Conservation (phyloP, 73 alveolate species). For the Symbiodinium natans region DNA sequence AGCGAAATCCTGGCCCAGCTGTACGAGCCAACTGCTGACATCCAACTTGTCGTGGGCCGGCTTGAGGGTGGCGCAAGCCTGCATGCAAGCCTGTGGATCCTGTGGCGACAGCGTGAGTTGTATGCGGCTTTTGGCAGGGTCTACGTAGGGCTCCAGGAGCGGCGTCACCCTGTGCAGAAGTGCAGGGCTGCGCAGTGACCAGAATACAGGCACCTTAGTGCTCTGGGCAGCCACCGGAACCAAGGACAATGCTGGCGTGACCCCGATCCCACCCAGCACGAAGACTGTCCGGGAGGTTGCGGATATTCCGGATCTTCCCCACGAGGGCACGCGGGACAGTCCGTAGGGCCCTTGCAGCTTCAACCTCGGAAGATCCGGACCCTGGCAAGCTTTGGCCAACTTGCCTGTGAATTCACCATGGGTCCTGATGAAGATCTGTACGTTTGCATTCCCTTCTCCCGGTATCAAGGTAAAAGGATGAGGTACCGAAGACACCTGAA, state of each 20-base stretch:
- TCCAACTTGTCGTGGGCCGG: background rate
- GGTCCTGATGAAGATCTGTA: conserved; percentile 29
- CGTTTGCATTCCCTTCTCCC: background rate
- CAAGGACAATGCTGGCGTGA: conserved; percentile 23
- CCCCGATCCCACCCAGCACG: conserved; percentile 42
- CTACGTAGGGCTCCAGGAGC: background rate
- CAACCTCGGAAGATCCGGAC: background rate
- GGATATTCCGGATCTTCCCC: too few species aligned
- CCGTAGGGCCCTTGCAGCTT: conserved; percentile 21
- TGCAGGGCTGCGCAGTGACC: conserved; percentile 24
- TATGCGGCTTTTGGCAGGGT: background rate
- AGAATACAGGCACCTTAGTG: background rate
- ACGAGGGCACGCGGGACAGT: background rate
- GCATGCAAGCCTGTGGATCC: too few species aligned
- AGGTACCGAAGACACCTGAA: background rate
- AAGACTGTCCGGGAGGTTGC: background rate
- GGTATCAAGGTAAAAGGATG: conserved; percentile 52
- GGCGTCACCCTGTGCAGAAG: background rate
- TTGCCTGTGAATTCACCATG: conserved; percentile 2
- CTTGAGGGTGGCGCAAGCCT: background rate
- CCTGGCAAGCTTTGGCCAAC: background rate
- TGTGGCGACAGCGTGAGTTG: background rate
- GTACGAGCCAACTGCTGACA: background rate
- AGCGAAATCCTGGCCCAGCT: background rate
- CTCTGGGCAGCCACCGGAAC: background rate